Percentiles rank a stretch among this genome's conserved stretches.
Evolutionary conservation across 371 early-diverging fungal genomes (phyloP).

Genomic region (Rhizoclosmatium hyalinum): DNA sequence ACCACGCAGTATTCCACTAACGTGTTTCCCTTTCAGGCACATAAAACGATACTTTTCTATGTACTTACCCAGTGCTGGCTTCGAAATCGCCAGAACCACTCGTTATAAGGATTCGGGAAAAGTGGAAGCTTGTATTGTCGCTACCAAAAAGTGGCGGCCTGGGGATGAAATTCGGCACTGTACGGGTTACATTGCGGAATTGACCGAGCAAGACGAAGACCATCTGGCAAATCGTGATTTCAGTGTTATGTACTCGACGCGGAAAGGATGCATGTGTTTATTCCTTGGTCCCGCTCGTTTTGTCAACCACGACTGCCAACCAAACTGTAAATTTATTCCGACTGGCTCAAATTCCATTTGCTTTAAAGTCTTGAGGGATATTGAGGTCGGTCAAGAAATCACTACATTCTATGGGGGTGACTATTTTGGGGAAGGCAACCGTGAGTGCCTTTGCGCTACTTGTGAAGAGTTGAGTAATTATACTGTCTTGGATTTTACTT

Average conservation of each 20-base stretch:
- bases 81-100: slow-evolving; percentile 68
- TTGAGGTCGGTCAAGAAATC: slow-evolving; percentile 86
- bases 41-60: slow-evolving; percentile 70
- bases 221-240: slow-evolving; percentile 80
- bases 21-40: slow-evolving; percentile 51
- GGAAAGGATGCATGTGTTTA: slow-evolving; percentile 74
- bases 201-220: slow-evolving; percentile 75
- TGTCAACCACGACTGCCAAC: slow-evolving; percentile 94
- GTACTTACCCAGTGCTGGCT: slow-evolving; percentile 87
- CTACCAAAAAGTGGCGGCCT: slow-evolving; percentile 74
- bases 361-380: slow-evolving; percentile 79
- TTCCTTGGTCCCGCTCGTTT: slow-evolving; percentile 96
- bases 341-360: slow-evolving; percentile 61
- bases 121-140: slow-evolving; percentile 84
- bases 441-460: slow-evolving; percentile 88
- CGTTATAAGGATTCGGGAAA: slow-evolving; percentile 76
- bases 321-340: slow-evolving; percentile 82
- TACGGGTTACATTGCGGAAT: slow-evolving; percentile 72
- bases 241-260: slow-evolving; percentile 83
- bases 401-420: slow-evolving; percentile 83
- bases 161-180: slow-evolving; percentile 82
- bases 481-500: background rate
- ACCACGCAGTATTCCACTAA: background rate
- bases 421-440: slow-evolving; percentile 88
- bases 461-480: slow-evolving; percentile 69